Evolutionary conservation across 1,139 yeast genomes (phyloP), one percentile per base, ranked within the genome.

Genomic region (Kodamaea plutei): DNA sequence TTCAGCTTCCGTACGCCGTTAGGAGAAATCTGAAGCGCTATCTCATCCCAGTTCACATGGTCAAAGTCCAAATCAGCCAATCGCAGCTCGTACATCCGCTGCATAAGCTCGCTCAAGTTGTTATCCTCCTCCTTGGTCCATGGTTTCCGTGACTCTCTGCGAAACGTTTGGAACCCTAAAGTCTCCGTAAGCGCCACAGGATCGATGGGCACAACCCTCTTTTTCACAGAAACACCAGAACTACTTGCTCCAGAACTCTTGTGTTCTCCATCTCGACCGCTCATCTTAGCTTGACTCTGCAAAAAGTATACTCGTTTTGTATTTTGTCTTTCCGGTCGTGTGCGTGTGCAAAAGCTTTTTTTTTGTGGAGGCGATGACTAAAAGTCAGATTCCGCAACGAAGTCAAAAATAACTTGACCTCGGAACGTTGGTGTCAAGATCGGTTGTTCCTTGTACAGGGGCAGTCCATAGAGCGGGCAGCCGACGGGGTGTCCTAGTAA

Each of bases 61-160:
- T 68, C 74, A 1, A 59, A 45, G 23, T 58, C 57, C 7, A 67
- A 47, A 13, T 44, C 41, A 23, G 51, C 52, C 12, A 29, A 15
- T 21, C 46, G 41, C 16, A 50, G 33, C 17, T 37, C 40, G 28
- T 55, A 50, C 9, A 44, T 30, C 11, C 44, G 53, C 24, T 64
- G 47, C 8, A 79, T 67, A 6, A 67, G 45, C 7, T 45, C 39
- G 31, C 58, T 58, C 20, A 83, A 53, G 10, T 57, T 50, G 5
- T 55, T 52, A 50, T 83, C 93, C 40, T 83, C 91, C 22, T 73
- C 76, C 31, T 70, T 69, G 2, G 75, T 61, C 93, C 93, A 83
- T 5, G 84, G 74, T 36, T 76, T 73, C 34, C 91, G 60, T 4
- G 76, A 63, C 11, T 65, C 74, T 34, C 81, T 65, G 23, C 89